Conservation (phyloP, 768 basidiomycete species). For the Termitomyces sp. region DNA sequence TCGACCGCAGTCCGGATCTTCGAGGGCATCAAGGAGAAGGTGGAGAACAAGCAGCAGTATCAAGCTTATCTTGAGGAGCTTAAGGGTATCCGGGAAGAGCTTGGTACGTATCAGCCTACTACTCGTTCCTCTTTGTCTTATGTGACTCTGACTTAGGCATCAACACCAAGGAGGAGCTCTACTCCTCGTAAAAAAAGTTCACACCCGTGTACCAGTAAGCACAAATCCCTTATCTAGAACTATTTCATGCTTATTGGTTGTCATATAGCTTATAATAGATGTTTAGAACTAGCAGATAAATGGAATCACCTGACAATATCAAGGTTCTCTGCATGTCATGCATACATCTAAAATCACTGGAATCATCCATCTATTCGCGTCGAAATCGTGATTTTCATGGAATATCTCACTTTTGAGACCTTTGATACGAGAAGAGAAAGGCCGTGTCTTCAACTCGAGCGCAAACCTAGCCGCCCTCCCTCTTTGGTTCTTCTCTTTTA, state of each 20-base stretch:
- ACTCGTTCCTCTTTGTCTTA: background rate
- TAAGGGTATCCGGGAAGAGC: conserved; percentile 83
- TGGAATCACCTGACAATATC: conserved; percentile 9
- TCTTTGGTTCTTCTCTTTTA: background rate
- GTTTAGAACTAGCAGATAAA: conserved; percentile 13
- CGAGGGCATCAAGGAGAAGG: conserved; percentile 96
- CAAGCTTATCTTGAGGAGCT: conserved; percentile 90
- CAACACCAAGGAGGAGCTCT: conserved; percentile 42
- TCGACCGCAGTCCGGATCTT: conserved; percentile 95
- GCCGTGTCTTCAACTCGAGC: background rate
- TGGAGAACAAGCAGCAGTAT: conserved; percentile 96
- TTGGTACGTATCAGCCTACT: conserved; percentile 54
- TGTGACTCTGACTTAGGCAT: conserved; percentile 28
- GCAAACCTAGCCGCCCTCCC: too few species aligned
- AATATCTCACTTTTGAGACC: background rate
- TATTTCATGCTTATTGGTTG: background rate
- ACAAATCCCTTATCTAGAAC: background rate
- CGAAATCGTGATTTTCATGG: background rate
- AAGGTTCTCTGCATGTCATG: conserved; percentile 4
- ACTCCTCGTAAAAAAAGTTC: conserved; percentile 30
- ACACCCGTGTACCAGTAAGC: conserved; percentile 11
- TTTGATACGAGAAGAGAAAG: background rate
- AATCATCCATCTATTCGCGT: background rate
- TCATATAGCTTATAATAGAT: conserved; percentile 15
- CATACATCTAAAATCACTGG: background rate